phyloP scores from a whole-genome alignment of 192 early-diverging fungal genomes.

The Backusella circina region DNA sequence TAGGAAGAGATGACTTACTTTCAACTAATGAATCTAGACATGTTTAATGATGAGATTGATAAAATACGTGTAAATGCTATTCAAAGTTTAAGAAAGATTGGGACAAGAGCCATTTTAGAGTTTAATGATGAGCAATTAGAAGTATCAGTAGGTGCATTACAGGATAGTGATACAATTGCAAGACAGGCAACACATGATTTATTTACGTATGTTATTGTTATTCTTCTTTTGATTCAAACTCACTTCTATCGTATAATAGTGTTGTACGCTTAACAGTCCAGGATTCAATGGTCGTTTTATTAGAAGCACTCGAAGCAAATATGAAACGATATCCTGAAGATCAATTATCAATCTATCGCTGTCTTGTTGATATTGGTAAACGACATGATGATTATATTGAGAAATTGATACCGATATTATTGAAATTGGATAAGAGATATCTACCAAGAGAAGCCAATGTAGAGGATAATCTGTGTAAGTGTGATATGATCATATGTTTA shows the following conservation, averaged over 20 bases:
- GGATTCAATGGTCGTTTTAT: slow-evolving; percentile 46
- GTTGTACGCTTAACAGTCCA: slow-evolving; percentile 41
- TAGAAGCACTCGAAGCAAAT: slow-evolving; percentile 58
- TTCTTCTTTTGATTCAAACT: not conserved
- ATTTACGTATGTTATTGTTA: slow-evolving; percentile 50
- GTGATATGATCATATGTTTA: not conserved
- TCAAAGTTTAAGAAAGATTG: slow-evolving; percentile 70
- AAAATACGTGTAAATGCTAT: slow-evolving; percentile 81
- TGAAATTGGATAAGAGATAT: slow-evolving; percentile 64
- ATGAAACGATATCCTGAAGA: slow-evolving; percentile 70
- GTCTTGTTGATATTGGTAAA: slow-evolving; percentile 61
- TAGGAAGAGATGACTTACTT: not conserved
- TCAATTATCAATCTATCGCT: slow-evolving; percentile 61
- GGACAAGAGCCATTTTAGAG: slow-evolving; percentile 44
- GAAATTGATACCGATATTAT: slow-evolving; percentile 48
- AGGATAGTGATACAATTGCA: slow-evolving; percentile 66
- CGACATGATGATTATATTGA: slow-evolving; percentile 52
- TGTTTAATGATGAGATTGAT: slow-evolving; percentile 96
- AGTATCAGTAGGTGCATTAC: slow-evolving; percentile 70
- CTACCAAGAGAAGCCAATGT: slow-evolving; percentile 68
- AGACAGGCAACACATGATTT: slow-evolving; percentile 72
- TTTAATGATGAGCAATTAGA: slow-evolving; percentile 74
- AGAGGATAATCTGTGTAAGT: slow-evolving; percentile 60
- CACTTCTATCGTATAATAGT: slow-evolving; percentile 24
- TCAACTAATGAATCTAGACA: slow-evolving; percentile 52